Conservation (phyloP, 2,329 filamentous ascomycete genomes). For the Arthroderma sp. region DNA sequence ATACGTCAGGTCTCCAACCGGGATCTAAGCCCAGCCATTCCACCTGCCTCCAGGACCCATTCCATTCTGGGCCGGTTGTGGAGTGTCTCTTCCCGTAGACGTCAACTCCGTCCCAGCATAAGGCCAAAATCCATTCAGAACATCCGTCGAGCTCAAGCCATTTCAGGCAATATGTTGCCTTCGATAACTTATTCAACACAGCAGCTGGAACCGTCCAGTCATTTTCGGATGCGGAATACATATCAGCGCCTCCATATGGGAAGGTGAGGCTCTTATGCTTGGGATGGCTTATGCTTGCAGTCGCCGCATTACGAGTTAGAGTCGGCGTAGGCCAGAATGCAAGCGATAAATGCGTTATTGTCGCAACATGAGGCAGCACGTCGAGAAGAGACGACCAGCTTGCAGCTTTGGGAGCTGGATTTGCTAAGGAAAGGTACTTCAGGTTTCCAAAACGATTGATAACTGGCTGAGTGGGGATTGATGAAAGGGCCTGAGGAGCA, state of each 20-base stretch:
- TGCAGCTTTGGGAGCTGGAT: slow-evolving; percentile 30
- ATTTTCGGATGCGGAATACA: slow-evolving; percentile 38
- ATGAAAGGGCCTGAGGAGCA: neutral
- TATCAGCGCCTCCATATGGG: slow-evolving; percentile 38
- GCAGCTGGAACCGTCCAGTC: slow-evolving; percentile 44
- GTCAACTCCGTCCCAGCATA: slow-evolving; percentile 30
- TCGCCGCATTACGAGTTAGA: slow-evolving; percentile 40
- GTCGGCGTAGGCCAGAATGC: slow-evolving; percentile 49
- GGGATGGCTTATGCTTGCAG: slow-evolving; percentile 29
- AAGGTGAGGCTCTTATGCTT: slow-evolving; percentile 30
- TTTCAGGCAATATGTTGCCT: slow-evolving; percentile 43
- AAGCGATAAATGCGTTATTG: slow-evolving; percentile 48
- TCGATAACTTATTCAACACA: slow-evolving; percentile 43
- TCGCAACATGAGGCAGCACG: slow-evolving; percentile 40
- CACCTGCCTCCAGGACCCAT: slow-evolving; percentile 32
- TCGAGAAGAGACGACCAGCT: slow-evolving; percentile 44
- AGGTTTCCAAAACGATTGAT: slow-evolving; percentile 37
- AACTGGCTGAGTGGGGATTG: slow-evolving; percentile 14
- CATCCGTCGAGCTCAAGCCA: slow-evolving; percentile 53
- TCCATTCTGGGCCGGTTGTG: slow-evolving; percentile 32
- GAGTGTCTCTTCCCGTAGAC: slow-evolving; percentile 16
- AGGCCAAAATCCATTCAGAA: slow-evolving; percentile 39
- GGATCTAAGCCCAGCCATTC: slow-evolving; percentile 30
- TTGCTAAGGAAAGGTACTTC: slow-evolving; percentile 45
- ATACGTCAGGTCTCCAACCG: slow-evolving; percentile 24